Percentiles rank a stretch among this genome's conserved stretches.
Conservation (phyloP, 306 rosid species). For the Aeschynomene evenia region DNA sequence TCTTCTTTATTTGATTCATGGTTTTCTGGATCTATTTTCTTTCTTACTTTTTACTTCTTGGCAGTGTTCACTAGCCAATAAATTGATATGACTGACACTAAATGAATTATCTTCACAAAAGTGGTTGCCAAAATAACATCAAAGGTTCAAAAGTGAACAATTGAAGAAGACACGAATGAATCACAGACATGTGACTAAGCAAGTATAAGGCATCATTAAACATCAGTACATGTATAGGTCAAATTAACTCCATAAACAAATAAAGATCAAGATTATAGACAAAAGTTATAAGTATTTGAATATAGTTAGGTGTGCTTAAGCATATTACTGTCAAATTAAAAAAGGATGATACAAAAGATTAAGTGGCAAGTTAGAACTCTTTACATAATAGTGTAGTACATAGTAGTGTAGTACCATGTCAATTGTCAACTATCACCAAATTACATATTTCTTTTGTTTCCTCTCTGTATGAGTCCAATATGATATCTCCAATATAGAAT, state of each 20-base stretch:
- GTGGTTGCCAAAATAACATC: background rate
- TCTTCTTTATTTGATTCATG: no score
- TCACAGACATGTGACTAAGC: background rate
- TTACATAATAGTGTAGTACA: no score
- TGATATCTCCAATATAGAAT: background rate
- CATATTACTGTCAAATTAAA: background rate
- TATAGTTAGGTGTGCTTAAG: background rate
- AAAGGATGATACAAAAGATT: background rate
- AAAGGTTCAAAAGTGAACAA: background rate
- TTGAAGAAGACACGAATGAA: background rate
- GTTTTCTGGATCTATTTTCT: no score
- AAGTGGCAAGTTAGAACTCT: background rate
- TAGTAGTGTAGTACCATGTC: no score
- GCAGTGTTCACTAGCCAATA: background rate
- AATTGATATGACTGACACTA: no score
- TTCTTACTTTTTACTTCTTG: background rate
- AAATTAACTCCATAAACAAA: no score
- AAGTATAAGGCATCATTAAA: background rate
- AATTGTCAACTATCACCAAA: background rate
- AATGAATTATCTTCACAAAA: background rate
- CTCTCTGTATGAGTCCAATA: constrained; percentile 10
- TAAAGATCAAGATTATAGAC: background rate
- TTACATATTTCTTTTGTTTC: background rate
- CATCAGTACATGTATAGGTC: background rate
- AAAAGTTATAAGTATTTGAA: background rate